phyloP scores from a whole-genome alignment of 129 eudicot genomes.

The Gnaphalium uliginosum region DNA sequence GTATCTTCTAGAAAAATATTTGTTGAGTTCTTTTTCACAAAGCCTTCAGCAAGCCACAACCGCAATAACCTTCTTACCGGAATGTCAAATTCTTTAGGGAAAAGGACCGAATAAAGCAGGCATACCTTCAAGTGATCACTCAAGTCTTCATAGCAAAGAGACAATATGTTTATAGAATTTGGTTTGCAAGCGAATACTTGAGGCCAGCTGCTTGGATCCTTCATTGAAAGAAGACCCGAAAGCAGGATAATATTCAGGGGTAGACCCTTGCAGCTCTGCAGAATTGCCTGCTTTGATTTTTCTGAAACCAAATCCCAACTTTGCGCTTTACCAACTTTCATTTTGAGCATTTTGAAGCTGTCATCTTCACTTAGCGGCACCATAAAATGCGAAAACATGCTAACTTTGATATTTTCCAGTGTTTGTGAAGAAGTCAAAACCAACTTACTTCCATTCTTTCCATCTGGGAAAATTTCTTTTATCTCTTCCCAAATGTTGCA shows the following conservation, averaged over 20 bases:
- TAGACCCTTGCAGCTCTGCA: not conserved
- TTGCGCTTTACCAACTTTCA: conserved; percentile 19
- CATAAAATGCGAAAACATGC: conserved; percentile 22
- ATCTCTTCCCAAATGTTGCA: conserved; percentile 18
- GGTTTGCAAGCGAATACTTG: not conserved
- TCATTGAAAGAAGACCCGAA: not conserved
- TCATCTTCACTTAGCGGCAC: conserved; percentile 25
- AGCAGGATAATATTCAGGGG: not conserved
- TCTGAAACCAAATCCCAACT: conserved; percentile 16
- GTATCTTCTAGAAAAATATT: not conserved
- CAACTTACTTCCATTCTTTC: conserved; percentile 35
- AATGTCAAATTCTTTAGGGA: not conserved
- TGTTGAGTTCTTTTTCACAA: not conserved
- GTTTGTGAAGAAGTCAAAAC: conserved; percentile 29
- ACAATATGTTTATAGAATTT: not conserved
- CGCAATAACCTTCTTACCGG: not conserved
- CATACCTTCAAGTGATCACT: not conserved
- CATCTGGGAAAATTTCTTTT: conserved; percentile 27
- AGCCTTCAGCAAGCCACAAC: conserved; percentile 8
- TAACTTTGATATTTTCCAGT: not conserved
- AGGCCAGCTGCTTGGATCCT: not conserved
- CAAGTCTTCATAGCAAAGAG: not conserved
- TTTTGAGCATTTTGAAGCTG: conserved; percentile 29
- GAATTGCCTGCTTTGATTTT: not conserved
- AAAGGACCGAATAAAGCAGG: not conserved